Evolutionary conservation across 352 stramenopile species (phyloP).

Genomic region (Phytophthora constricta): DNA sequence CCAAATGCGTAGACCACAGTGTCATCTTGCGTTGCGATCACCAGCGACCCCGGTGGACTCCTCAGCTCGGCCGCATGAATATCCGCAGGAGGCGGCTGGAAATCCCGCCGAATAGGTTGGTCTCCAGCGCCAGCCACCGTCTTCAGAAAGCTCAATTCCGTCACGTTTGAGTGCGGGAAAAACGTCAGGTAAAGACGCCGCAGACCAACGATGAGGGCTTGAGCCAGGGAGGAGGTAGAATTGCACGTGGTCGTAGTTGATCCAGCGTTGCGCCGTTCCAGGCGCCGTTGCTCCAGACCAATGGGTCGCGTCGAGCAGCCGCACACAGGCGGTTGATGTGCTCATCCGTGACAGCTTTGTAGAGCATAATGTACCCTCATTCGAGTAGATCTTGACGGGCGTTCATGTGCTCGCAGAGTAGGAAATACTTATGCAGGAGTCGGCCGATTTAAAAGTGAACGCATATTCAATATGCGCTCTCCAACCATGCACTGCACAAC

Average conservation of each 20-base stretch:
- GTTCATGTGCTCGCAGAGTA: not conserved
- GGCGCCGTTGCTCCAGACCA: not conserved
- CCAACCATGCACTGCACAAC: not conserved
- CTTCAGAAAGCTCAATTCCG: not conserved
- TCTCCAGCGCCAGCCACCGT: not conserved
- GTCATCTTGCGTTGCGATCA: not conserved
- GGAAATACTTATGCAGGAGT: not conserved
- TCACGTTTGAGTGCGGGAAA: not conserved
- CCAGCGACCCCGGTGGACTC: not conserved
- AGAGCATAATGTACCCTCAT: not conserved
- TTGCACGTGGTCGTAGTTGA: not conserved
- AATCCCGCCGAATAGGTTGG: not conserved
- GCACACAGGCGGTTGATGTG: not conserved
- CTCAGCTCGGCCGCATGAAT: not conserved
- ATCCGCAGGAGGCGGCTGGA: not conserved
- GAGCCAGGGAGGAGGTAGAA: not conserved
- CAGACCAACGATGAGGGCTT: not conserved
- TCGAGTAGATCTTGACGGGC: not conserved
- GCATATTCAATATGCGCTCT: not conserved
- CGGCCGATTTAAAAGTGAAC: not conserved
- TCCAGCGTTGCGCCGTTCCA: not conserved
- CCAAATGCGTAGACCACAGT: not conserved
- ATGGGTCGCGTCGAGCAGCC: not conserved
- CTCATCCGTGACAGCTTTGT: not conserved
- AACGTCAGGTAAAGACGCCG: not conserved